phyloP scores from a whole-genome alignment of 2,329 filamentous ascomycete genomes.

The Stenocarpella maydis region DNA sequence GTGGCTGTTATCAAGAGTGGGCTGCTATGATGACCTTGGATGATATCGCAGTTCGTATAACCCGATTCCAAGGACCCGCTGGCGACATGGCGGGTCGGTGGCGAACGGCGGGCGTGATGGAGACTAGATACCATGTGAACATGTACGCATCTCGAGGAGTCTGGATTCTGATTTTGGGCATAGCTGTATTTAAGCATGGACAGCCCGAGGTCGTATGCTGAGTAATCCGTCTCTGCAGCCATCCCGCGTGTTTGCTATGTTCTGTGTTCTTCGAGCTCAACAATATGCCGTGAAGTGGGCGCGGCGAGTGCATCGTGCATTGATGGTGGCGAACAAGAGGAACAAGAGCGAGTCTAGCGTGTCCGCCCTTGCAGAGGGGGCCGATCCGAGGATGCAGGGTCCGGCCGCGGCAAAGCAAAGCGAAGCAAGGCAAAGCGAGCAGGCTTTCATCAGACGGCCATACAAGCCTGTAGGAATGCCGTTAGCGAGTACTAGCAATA shows the following conservation, averaged over 20 bases:
- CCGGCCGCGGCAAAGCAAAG: not conserved
- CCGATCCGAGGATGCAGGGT: conserved; percentile 19
- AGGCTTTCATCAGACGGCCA: not conserved
- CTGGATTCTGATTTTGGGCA: too few species aligned
- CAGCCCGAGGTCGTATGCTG: too few species aligned
- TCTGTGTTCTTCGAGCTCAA: not conserved
- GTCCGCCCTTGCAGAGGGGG: conserved; percentile 20
- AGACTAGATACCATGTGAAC: too few species aligned
- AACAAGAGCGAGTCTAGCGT: not conserved
- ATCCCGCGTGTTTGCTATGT: not conserved
- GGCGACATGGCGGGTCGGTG: too few species aligned
- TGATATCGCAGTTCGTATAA: too few species aligned
- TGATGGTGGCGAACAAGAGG: not conserved
- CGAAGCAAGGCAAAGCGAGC: not conserved
- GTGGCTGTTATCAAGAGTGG: too few species aligned
- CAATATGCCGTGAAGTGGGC: not conserved
- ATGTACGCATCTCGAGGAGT: too few species aligned
- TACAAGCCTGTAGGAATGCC: not conserved
- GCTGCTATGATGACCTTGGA: too few species aligned
- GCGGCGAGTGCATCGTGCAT: not conserved
- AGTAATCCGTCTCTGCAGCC: not conserved
- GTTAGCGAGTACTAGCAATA: not conserved
- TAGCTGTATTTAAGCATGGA: too few species aligned
- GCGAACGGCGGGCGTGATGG: too few species aligned
- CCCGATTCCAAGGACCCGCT: too few species aligned